Conservation (phyloP, 108 stramenopile species). For the Discostella stelligeroides region DNA sequence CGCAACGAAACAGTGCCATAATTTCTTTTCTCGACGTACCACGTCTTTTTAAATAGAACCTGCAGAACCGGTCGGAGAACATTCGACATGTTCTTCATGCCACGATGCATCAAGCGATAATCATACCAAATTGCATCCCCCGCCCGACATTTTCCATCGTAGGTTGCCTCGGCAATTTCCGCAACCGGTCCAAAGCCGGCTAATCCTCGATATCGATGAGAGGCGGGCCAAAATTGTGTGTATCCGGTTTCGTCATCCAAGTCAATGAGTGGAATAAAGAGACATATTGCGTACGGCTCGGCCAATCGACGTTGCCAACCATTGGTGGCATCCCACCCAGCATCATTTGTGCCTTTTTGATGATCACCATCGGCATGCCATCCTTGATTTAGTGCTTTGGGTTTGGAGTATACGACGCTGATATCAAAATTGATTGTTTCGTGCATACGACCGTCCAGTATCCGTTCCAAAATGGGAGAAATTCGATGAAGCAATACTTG, state of each 20-base stretch:
- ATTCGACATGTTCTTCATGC: conserved; percentile 45
- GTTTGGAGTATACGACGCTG: conserved; percentile 63
- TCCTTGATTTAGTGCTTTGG: conserved; percentile 62
- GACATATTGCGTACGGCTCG: conserved; percentile 57
- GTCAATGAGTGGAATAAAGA: conserved; percentile 70
- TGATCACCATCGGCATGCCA: conserved; percentile 75
- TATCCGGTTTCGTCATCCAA: conserved; percentile 57
- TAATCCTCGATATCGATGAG: conserved; percentile 49
- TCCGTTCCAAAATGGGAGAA: conserved; percentile 7
- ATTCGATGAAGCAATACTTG: conserved; percentile 19
- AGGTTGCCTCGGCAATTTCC: conserved; percentile 46
- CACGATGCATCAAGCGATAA: conserved; percentile 67
- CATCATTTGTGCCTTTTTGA: conserved; percentile 40
- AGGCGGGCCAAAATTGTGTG: conserved; percentile 72
- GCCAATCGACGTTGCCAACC: conserved; percentile 47
- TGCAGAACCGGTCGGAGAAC: conserved; percentile 58
- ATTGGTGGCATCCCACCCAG: conserved; percentile 36
- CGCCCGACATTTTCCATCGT: conserved; percentile 43
- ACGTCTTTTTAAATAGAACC: conserved; percentile 55
- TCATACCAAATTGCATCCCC: conserved; percentile 67
- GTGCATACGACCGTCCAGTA: conserved; percentile 21
- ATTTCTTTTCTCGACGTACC: conserved; percentile 59
- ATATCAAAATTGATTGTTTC: conserved; percentile 60
- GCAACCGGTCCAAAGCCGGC: conserved; percentile 61
- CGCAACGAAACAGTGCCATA: conserved; percentile 50